phyloP scores from a whole-genome alignment of 2,329 filamentous ascomycete species.

The Fusarium keratoplasticum region DNA sequence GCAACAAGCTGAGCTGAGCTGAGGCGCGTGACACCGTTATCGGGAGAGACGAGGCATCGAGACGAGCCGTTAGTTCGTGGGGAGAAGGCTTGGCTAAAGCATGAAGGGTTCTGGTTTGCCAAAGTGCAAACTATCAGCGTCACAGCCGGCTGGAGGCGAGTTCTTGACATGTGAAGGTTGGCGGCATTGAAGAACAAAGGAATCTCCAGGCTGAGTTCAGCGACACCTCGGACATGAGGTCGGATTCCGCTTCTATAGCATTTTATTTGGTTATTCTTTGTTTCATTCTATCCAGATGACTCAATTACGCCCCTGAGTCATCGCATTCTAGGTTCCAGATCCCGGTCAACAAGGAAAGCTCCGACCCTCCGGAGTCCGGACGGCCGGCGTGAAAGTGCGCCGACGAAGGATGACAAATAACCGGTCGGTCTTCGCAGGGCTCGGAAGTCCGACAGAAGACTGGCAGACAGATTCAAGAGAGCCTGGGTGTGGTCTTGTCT shows the following conservation, averaged over 20 bases:
- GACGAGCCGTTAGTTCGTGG: constrained; percentile 10
- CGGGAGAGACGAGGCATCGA: constrained; percentile 1
- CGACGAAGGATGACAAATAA: constrained; percentile 1
- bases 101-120: constrained; percentile 7
- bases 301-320: neutral
- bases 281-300: neutral
- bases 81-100: neutral
- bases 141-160: neutral
- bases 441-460: constrained; percentile 6
- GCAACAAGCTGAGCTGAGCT: neutral
- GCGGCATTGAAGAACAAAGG: neutral
- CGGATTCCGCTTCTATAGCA: constrained; percentile 17
- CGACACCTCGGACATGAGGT: constrained; percentile 20
- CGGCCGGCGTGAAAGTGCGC: neutral
- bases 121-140: constrained; percentile 7
- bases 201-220: neutral
- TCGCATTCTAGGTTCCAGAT: neutral
- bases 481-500: neutral
- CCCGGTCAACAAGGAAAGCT: neutral
- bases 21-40: constrained; percentile 2
- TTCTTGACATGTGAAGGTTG: constrained; percentile 27
- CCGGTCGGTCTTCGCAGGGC: constrained; percentile 3
- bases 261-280: neutral
- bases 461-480: neutral
- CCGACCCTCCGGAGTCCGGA: neutral